phyloP scores from a whole-genome alignment of 73 alveolate species.

The Stentor roeselii region DNA sequence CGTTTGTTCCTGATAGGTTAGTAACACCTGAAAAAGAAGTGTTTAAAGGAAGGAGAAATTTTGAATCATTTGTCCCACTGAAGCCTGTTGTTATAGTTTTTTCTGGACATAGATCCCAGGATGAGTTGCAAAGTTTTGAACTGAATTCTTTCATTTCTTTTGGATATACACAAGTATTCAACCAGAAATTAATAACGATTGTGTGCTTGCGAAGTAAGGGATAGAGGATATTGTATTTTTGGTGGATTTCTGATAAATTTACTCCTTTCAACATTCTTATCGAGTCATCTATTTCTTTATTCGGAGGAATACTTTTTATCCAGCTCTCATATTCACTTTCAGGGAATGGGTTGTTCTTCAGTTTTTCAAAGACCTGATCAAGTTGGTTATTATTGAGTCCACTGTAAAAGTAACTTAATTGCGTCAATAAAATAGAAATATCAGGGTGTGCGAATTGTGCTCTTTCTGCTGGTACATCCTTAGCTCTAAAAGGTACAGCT shows the following conservation, averaged over 20 bases:
- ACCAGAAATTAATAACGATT: neutral
- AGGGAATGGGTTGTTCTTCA: too few relatives aligned
- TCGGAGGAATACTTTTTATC: neutral
- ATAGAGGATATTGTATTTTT: too few relatives aligned
- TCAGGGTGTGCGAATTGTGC: slow-evolving; percentile 51
- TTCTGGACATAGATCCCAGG: neutral
- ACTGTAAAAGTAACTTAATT: slow-evolving; percentile 34
- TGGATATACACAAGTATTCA: neutral
- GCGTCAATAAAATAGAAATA: slow-evolving; percentile 39
- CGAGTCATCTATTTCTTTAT: neutral
- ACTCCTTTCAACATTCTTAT: neutral
- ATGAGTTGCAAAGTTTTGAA: neutral
- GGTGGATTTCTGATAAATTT: neutral
- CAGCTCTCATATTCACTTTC: neutral
- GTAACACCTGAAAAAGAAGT: neutral
- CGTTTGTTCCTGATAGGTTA: neutral
- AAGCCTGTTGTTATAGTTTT: neutral
- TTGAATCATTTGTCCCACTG: neutral
- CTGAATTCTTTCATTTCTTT: neutral
- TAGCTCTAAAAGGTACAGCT: slow-evolving; percentile 47
- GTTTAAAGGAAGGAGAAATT: neutral
- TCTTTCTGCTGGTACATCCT: slow-evolving; percentile 48
- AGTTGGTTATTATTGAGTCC: slow-evolving; percentile 19
- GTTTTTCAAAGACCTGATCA: neutral
- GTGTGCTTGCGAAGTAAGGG: neutral